Evolutionary conservation across 495 filamentous ascomycete species (phyloP).

Genomic region (Astrothelium subdiscretum): DNA sequence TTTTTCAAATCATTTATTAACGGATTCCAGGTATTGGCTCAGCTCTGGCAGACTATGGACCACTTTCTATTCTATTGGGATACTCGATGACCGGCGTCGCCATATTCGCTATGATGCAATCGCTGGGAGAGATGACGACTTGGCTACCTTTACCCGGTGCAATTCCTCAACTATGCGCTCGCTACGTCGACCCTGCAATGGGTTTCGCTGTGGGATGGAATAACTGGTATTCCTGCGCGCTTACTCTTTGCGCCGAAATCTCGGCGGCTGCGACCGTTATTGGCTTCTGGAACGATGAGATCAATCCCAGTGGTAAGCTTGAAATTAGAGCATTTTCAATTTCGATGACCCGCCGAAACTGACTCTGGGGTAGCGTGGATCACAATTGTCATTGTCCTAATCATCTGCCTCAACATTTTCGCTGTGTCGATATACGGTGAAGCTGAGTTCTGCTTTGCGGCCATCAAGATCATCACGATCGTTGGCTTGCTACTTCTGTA

Average conservation of each 20-base stretch:
- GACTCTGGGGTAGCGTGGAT: constrained; percentile 29
- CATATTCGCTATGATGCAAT: constrained; percentile 50
- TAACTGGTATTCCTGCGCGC: constrained; percentile 23
- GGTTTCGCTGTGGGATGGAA: constrained; percentile 50
- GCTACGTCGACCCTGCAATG: constrained; percentile 51
- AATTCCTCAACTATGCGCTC: constrained; percentile 46
- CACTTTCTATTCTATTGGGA: constrained; percentile 60
- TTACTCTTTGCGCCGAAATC: constrained; percentile 15
- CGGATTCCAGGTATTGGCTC: constrained; percentile 33
- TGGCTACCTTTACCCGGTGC: constrained; percentile 46
- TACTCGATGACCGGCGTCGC: constrained; percentile 48
- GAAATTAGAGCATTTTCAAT: not conserved
- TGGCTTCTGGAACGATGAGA: constrained; percentile 31
- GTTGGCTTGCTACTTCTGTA: constrained; percentile 28
- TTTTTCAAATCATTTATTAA: not conserved
- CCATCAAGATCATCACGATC: constrained; percentile 36
- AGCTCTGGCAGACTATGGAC: constrained; percentile 24
- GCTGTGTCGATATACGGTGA: constrained; percentile 38
- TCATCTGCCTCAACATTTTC: constrained; percentile 33
- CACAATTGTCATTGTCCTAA: constrained; percentile 32
- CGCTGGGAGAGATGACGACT: constrained; percentile 52
- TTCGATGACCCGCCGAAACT: constrained; percentile 18
- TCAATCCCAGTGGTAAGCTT: not conserved
- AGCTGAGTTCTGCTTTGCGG: constrained; percentile 34
- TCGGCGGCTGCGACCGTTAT: constrained; percentile 38